A percentile compares a stretch with the other conserved stretches of the same genome.
Conservation (phyloP, 306 rosid species). For the Trifolium pratense region DNA sequence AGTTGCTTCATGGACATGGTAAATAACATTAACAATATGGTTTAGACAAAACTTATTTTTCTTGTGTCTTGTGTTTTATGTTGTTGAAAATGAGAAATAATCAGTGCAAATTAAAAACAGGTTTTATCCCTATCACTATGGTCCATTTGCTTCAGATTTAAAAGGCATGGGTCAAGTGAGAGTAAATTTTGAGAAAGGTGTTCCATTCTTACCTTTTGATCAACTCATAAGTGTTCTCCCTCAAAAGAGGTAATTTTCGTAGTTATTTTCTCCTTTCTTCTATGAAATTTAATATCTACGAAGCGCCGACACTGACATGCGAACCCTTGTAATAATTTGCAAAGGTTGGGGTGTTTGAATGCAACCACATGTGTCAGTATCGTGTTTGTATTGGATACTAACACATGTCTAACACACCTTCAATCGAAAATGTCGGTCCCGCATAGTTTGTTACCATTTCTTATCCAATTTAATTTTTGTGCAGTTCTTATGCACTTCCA, state of each 20-base stretch:
- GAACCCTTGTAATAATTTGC: too few relatives aligned
- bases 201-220: constrained; percentile 62
- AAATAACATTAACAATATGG: not conserved
- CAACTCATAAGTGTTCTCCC: constrained; percentile 64
- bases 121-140: constrained; percentile 61
- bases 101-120: constrained; percentile 28
- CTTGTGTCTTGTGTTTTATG: not conserved
- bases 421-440: too few relatives aligned
- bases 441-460: not conserved
- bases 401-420: too few relatives aligned
- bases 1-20: constrained; percentile 73
- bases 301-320: not conserved
- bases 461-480: not conserved
- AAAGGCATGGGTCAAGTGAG: constrained; percentile 57
- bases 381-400: too few relatives aligned
- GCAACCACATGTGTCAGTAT: too few relatives aligned
- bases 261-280: not conserved
- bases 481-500: constrained; percentile 64
- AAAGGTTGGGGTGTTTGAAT: too few relatives aligned
- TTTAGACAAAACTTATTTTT: not conserved
- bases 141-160: constrained; percentile 66
- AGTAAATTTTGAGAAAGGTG: constrained; percentile 47
- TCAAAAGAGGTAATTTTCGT: constrained; percentile 47
- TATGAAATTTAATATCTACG: not conserved
- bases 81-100: not conserved